Evolutionary conservation across 192 early-diverging fungal species (phyloP).

Genomic region (Funneliformis mosseae): DNA sequence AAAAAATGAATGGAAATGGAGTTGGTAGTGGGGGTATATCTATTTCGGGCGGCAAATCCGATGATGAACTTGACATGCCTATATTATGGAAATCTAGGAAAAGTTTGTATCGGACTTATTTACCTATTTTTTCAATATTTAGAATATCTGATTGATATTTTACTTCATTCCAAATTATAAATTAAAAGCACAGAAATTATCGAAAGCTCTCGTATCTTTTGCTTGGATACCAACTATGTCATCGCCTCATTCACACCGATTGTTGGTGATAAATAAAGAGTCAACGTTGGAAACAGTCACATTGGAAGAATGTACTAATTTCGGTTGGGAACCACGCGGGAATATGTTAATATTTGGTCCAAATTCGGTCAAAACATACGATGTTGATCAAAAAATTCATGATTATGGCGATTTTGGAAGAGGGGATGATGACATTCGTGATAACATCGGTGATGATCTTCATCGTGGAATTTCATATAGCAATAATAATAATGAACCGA

Average conservation of each 20-base stretch:
- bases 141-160: neutral
- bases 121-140: neutral
- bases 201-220: slow-evolving; percentile 51
- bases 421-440: neutral
- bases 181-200: slow-evolving; percentile 40
- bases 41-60: neutral
- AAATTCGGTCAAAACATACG: slow-evolving; percentile 5
- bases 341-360: slow-evolving; percentile 43
- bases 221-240: slow-evolving; percentile 51
- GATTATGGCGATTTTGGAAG: neutral
- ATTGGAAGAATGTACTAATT: slow-evolving; percentile 52
- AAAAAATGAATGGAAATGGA: neutral
- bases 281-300: slow-evolving; percentile 53
- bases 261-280: slow-evolving; percentile 58
- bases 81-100: slow-evolving; percentile 53
- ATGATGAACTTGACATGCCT: slow-evolving; percentile 44
- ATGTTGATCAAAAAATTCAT: slow-evolving; percentile 6
- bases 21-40: neutral
- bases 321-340: slow-evolving; percentile 59
- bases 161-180: neutral
- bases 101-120: slow-evolving; percentile 34
- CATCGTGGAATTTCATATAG: neutral
- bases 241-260: slow-evolving; percentile 47
- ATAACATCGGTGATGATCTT: neutral
- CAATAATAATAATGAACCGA: neutral